These are phyloP conservation scores for Aspergillus leporis DNA, from an alignment of 495 filamentous ascomycete genomes.

Conservation along the genomic window DNA sequence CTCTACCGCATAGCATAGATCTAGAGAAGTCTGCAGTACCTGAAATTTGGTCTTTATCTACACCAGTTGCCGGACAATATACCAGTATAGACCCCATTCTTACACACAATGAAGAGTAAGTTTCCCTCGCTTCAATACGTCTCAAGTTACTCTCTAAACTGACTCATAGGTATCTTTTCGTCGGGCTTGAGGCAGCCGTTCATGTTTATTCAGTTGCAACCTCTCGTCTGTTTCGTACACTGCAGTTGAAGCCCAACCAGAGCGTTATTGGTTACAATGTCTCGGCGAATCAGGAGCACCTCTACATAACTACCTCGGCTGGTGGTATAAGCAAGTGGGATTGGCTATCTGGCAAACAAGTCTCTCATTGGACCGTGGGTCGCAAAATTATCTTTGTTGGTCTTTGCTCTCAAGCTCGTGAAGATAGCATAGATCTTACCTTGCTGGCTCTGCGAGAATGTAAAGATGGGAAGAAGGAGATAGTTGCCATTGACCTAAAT, in stretches of 20 bases:
- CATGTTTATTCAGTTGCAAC: constrained; percentile 79
- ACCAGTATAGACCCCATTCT: constrained; percentile 74
- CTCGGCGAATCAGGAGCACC: constrained; percentile 54
- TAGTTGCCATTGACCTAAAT: constrained; percentile 25
- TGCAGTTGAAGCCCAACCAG: constrained; percentile 38
- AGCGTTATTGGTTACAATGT: constrained; percentile 55
- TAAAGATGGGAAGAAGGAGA: constrained; percentile 35
- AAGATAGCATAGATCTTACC: constrained; percentile 12
- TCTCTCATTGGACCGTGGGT: constrained; percentile 47
- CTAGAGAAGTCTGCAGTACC: constrained; percentile 1
- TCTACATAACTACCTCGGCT: constrained; percentile 70
- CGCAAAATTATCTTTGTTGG: constrained; percentile 27
- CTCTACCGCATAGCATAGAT: background rate
- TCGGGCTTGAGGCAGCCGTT: constrained; percentile 63
- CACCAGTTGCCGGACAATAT: constrained; percentile 35
- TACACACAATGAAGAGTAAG: constrained; percentile 78
- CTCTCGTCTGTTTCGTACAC: constrained; percentile 71
- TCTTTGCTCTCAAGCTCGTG: constrained; percentile 14
- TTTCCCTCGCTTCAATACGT: constrained; percentile 5
- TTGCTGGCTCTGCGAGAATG: constrained; percentile 24
- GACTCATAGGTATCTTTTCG: constrained; percentile 61
- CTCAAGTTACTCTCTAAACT: constrained; percentile 22
- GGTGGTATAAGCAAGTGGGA: constrained; percentile 72
- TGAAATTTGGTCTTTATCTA: constrained; percentile 37
- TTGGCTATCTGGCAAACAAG: constrained; percentile 63